A percentile compares a stretch with the other conserved stretches of the same genome.
Conservation (phyloP, 495 filamentous ascomycete species). For the Aspergillus diversus region DNA sequence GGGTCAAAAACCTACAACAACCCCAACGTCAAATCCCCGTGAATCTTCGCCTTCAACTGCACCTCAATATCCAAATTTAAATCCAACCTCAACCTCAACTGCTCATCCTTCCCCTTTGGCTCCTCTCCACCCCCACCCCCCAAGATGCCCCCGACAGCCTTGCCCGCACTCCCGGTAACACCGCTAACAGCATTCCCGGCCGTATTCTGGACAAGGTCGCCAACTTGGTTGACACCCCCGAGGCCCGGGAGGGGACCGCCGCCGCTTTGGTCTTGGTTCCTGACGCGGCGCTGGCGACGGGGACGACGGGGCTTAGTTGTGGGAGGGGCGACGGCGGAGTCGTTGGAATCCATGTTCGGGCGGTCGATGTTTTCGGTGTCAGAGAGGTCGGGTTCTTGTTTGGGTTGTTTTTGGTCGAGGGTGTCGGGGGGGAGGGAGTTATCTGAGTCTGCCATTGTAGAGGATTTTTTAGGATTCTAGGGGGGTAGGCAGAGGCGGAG, state of each 20-base stretch:
- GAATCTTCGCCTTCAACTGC: conserved; percentile 88
- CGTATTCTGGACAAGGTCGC: conserved; percentile 65
- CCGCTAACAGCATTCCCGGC: conserved; percentile 63
- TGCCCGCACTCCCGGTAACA: conserved; percentile 59
- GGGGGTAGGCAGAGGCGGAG: conserved; percentile 11
- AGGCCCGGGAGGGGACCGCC: conserved; percentile 56
- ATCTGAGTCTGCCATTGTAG: conserved; percentile 15
- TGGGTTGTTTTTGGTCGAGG: conserved; percentile 4
- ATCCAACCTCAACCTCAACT: conserved; percentile 77
- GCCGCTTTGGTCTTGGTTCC: conserved; percentile 34
- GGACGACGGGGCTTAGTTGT: conserved; percentile 26
- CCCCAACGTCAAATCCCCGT: conserved; percentile 84
- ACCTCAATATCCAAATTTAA: conserved; percentile 89
- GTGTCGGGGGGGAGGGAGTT: conserved; percentile 22
- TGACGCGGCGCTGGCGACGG: conserved; percentile 42
- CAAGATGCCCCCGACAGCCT: conserved; percentile 56
- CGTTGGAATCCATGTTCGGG: conserved; percentile 42
- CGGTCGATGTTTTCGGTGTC: conserved; percentile 41
- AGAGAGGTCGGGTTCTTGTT: conserved; percentile 39
- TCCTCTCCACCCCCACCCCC: conserved; percentile 47
- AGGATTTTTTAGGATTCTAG: background rate
- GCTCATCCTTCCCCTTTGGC: conserved; percentile 62
- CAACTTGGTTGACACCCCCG: conserved; percentile 60
- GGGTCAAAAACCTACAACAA: conserved; percentile 68
- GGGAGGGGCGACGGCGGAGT: conserved; percentile 26